Base-by-base conservation (phyloP, 768 basidiomycete species). In the Coprinellus micaceus region DNA sequence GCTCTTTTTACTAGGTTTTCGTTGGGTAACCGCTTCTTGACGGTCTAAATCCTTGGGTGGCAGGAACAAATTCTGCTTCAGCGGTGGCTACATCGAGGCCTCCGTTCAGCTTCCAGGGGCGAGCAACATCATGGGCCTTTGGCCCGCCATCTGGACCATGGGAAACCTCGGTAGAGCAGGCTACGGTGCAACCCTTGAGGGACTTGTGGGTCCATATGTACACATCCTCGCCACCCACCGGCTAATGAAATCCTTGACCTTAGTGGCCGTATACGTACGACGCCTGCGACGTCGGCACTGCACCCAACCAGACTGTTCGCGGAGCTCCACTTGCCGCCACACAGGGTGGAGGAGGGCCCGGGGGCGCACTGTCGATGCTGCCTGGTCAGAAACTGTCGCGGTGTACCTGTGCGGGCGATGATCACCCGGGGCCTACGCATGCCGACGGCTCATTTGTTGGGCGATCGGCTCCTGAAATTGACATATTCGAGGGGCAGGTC, bases 41-140 rank as follows among this genome's bases (percentile, higher is more conserved):
- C 33, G 43, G 11, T n/a, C n/a, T n/a, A n/a, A n/a, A n/a, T n/a
- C n/a, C n/a, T n/a, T n/a, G n/a, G n/a, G n/a, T n/a, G n/a, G n/a
- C 57, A 83, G 83, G 89, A 94, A 94, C 70, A 92, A 94, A 70
- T 88, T 96, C 58, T 95, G 90, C 69, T 94, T 93, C 70, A 89
- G 89, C 13, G 89, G 88, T 24, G 91, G 92, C 24, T 82, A 86
- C 54, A 78, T 92, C 51, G 88, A 91, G 65, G 68, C 77, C 0
- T 78, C 71, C 9, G 84, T 89, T 9, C 75, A 78, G 17, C 75
- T 91, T 12, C 89, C 89, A 22, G 88, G 88, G 7, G 73, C 79
- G 17, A 84, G 80, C 61, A 82, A 85, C 61, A 74, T 92, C 29
- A 71, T 82, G 19, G 85, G 82, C 54, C 68, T 81, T 68, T 92